These are phyloP conservation scores for Phytophthora crassamura DNA, from an alignment of 352 stramenopile genomes.

Conservation along the genomic window DNA sequence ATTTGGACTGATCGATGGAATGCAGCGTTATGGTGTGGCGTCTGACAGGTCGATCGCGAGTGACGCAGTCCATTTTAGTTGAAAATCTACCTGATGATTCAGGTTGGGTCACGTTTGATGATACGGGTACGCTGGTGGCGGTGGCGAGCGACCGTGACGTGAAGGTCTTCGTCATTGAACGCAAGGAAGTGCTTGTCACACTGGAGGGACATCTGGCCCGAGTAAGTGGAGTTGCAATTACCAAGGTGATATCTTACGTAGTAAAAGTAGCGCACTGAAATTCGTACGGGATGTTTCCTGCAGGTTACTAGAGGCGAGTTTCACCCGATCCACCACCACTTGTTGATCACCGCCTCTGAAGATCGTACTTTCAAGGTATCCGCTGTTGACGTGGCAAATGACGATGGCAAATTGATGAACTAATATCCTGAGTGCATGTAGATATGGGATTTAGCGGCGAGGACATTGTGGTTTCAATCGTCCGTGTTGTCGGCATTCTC, in stretches of 20 bases:
- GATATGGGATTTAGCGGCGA: conserved; percentile 81
- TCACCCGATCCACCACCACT: conserved; percentile 68
- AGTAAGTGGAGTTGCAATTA: conserved; percentile 33
- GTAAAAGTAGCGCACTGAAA: neutral
- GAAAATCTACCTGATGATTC: conserved; percentile 50
- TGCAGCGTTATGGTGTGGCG: conserved; percentile 73
- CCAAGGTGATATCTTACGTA: neutral
- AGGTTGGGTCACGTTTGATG: conserved; percentile 67
- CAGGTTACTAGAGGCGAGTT: conserved; percentile 82
- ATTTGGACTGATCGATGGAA: neutral
- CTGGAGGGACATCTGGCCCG: conserved; percentile 74
- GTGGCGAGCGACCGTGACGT: conserved; percentile 59
- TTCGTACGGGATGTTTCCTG: neutral
- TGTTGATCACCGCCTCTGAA: conserved; percentile 79
- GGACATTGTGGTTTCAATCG: conserved; percentile 76
- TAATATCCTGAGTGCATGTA: conserved; percentile 20
- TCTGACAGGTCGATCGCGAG: conserved; percentile 35
- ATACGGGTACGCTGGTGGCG: conserved; percentile 64
- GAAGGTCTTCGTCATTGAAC: conserved; percentile 62
- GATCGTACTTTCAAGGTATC: conserved; percentile 86
- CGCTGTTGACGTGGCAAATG: too few relatives aligned
- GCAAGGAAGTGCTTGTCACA: conserved; percentile 61
- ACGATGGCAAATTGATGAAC: too few relatives aligned
- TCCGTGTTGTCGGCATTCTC: conserved; percentile 77
- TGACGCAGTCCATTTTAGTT: conserved; percentile 49